Conservation (phyloP, 768 basidiomycete species). For the Termitomyces sp. region DNA sequence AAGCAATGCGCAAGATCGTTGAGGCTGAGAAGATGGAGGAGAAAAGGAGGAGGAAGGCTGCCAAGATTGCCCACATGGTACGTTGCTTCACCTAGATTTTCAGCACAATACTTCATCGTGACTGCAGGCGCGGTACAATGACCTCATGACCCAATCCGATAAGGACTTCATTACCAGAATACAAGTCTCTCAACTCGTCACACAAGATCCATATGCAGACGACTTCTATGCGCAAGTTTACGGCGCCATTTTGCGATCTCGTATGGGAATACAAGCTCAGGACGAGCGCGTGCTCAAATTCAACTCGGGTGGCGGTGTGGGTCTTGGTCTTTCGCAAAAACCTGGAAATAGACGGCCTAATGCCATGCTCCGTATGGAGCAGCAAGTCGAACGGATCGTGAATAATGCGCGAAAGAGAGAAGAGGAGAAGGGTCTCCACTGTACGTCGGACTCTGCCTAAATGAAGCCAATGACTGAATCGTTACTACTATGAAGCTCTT, state of each 20-base stretch:
- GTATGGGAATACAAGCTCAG: conserved; percentile 63
- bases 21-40: conserved; percentile 88
- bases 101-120: conserved; percentile 4
- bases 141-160: conserved; percentile 96
- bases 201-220: conserved; percentile 94
- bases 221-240: conserved; percentile 99
- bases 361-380: conserved; percentile 90
- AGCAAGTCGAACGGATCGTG: conserved; percentile 95
- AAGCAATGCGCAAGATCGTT: conserved; percentile 86
- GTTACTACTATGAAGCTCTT: conserved; percentile 35
- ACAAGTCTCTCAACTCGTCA: conserved; percentile 96
- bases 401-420: conserved; percentile 84
- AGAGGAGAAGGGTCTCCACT: conserved; percentile 73
- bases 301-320: conserved; percentile 76
- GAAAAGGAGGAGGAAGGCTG: conserved; percentile 72
- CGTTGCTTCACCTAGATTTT: conserved; percentile 13
- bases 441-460: conserved; percentile 20
- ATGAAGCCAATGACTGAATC: neutral
- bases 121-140: conserved; percentile 80
- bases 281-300: conserved; percentile 85
- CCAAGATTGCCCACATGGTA: conserved; percentile 89
- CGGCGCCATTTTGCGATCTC: conserved; percentile 75
- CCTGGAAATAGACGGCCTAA: conserved; percentile 65
- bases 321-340: conserved; percentile 72
- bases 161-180: conserved; percentile 99